Conservation (phyloP, 495 filamentous ascomycete species). For the Patellaria atrata region DNA sequence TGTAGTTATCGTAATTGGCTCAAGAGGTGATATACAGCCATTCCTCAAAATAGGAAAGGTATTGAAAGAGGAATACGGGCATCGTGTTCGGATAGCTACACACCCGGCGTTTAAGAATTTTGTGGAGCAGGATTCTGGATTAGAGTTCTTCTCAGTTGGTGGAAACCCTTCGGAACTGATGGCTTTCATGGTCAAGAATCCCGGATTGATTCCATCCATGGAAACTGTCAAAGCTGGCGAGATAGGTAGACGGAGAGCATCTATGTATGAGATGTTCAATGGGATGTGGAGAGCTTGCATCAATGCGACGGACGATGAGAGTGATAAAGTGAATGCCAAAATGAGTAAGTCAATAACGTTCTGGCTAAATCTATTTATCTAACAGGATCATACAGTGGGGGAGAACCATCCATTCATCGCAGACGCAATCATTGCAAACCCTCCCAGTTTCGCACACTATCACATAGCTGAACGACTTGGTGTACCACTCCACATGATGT, state of each 20-base stretch:
- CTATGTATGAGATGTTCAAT: slow-evolving; percentile 39
- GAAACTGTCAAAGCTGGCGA: slow-evolving; percentile 52
- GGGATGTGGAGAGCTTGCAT: slow-evolving; percentile 30
- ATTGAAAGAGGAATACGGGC: slow-evolving; percentile 51
- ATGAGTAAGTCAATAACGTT: slow-evolving; percentile 35
- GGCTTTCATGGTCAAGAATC: slow-evolving; percentile 76
- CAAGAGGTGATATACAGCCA: slow-evolving; percentile 62
- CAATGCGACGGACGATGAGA: slow-evolving; percentile 34
- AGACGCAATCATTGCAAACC: slow-evolving; percentile 30
- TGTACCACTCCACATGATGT: slow-evolving; percentile 30
- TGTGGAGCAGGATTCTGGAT: slow-evolving; percentile 43
- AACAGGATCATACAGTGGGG: slow-evolving; percentile 22
- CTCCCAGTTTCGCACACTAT: slow-evolving; percentile 26
- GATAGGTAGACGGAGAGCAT: slow-evolving; percentile 40
- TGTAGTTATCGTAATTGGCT: slow-evolving; percentile 68
- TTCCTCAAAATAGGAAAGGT: slow-evolving; percentile 59
- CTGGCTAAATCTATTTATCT: slow-evolving; percentile 20
- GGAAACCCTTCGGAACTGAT: slow-evolving; percentile 61
- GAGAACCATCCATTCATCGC: slow-evolving; percentile 24
- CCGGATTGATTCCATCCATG: slow-evolving; percentile 51
- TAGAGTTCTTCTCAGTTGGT: slow-evolving; percentile 60
- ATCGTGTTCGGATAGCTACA: slow-evolving; percentile 55
- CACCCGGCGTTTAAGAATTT: slow-evolving; percentile 54
- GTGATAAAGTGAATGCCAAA: slow-evolving; percentile 34
- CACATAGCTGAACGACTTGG: slow-evolving; percentile 29